Base-by-base conservation (phyloP, 345 rosid species). In the Corchorus olitorius region DNA sequence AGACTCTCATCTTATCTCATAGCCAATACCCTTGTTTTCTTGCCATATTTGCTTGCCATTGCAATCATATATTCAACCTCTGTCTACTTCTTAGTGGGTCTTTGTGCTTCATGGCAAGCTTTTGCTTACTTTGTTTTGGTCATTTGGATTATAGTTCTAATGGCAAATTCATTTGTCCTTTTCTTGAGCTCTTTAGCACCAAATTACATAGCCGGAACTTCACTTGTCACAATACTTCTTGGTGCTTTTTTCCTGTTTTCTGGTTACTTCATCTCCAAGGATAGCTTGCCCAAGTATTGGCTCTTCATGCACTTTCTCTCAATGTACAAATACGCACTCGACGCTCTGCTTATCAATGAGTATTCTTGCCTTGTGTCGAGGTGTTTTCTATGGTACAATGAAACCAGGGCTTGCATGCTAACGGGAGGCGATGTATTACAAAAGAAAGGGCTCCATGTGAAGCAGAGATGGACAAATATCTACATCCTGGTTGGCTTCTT, bases 261-360 rank as follows among this genome's bases (percentile, higher is more conserved):
- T 0, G 99, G 99, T 9, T 94, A 94, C 83, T 94, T 94, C 85
- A 91, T 94, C 11, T 88, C 97, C 2, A 80, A 86, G 70, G 91
- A 89, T 3, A 88, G 96, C 65, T 69, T 94, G 65, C 99, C 98
- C 8, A 90, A 88, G 84, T 94, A 90, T 65, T 94, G 99, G 98
- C 88, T 91, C 3, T 91, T 93, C 86, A 94, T 94, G 99, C 90
- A 94, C 76, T 93, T 89, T 81, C 74, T 94, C 66, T 94, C 99
- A 6, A 93, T 94, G 99, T 94, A 94, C 78, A 94, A 90, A 71
- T 94, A 94, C 63, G 97, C 95, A 1, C 91, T 94, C 10, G 99
- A 94, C 14, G 96, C 96, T 0, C 86, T 94, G 4, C 90, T 93
- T 34, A 87, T 93, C 80, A 94, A 94, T 56, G 99, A 94, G 89